Base-by-base conservation (phyloP, 768 basidiomycete genomes). In the Pulveroboletus sp. region DNA sequence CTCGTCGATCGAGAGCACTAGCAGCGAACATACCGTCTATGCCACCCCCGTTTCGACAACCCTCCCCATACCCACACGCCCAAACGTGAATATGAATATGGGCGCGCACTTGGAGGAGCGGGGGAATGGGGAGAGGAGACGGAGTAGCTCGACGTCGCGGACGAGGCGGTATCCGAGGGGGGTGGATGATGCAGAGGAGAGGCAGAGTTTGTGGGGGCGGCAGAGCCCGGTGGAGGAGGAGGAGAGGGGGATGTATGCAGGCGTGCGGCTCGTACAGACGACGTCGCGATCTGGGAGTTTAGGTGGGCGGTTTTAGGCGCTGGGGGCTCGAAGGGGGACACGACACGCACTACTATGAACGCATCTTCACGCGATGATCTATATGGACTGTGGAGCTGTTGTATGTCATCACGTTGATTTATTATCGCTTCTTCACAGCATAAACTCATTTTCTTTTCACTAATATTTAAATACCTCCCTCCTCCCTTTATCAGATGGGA, bases 131-230 rank as follows among this genome's bases (percentile, higher is more conserved):
- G 64, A 63, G 19, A 66, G 71, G 23, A 65, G 70, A 24, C n/a
- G n/a, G n/a, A 66, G 73, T 51, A 67, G 71, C 24, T 65, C 68
- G 40, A 71, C 74, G 61, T 69, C 68, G 36, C 81, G 82, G 50
- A 77, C 78, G 5, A 73, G 70, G 44, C 75, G 73, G 27, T 72
- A 72, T 34, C 72, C 71, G n/a, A 51, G 19, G 21, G 75, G 72
- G 0, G 72, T 75, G 4, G 79, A 81, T 56, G 85, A 87, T 44
- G 61, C 64, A 41, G 85, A 85, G 47, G 85, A 87, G 67, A 81
- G 79, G 46, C 62, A 77, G 43, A 75, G 81, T 41, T 56, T 87
- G 46, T 81, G 77, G 78, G 64, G 65, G 24, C 65, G 68, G 40
- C 67, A 60, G 21, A 60, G 60, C 1, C 58, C 56, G 2, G 48